Evolutionary conservation across 768 basidiomycete species (phyloP).

Genomic region (Leccinum uliginosum): DNA sequence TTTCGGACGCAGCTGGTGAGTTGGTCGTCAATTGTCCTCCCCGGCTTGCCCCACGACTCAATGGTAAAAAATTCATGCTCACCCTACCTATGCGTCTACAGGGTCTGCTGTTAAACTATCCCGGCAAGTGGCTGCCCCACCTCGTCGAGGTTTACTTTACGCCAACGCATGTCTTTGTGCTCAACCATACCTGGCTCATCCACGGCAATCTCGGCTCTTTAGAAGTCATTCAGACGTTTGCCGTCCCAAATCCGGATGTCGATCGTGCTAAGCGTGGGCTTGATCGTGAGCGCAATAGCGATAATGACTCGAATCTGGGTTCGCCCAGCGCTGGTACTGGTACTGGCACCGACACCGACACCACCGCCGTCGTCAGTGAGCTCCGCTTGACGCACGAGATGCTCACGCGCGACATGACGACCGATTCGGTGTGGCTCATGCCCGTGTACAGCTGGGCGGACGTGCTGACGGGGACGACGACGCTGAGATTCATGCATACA

Average conservation of each 20-base stretch:
- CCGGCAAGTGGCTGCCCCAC: constrained; percentile 17
- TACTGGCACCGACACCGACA: not conserved
- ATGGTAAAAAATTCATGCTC: not conserved
- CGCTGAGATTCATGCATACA: constrained; percentile 21
- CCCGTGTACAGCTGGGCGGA: constrained; percentile 14
- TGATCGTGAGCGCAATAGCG: not conserved
- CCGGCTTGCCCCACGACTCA: not conserved
- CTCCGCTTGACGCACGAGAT: constrained; percentile 22
- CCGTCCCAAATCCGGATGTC: constrained; percentile 7
- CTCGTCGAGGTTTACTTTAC: constrained; percentile 16
- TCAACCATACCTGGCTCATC: constrained; percentile 13
- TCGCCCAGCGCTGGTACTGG: not conserved
- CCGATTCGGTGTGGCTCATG: constrained; percentile 6
- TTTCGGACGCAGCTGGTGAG: constrained; percentile 16
- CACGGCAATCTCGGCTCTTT: constrained; percentile 2
- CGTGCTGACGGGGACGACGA: constrained; percentile 7
- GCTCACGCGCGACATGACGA: constrained; percentile 2
- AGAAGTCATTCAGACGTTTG: constrained; percentile 20
- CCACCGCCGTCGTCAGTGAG: not conserved
- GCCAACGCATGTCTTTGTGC: constrained; percentile 14
- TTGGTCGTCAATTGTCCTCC: not conserved
- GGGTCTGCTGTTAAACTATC: constrained; percentile 16
- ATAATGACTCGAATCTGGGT: not conserved
- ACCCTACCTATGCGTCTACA: not conserved
- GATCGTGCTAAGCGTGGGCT: not conserved